Conservation (phyloP, 805 yeast species). For the Lipomyces kockii region DNA sequence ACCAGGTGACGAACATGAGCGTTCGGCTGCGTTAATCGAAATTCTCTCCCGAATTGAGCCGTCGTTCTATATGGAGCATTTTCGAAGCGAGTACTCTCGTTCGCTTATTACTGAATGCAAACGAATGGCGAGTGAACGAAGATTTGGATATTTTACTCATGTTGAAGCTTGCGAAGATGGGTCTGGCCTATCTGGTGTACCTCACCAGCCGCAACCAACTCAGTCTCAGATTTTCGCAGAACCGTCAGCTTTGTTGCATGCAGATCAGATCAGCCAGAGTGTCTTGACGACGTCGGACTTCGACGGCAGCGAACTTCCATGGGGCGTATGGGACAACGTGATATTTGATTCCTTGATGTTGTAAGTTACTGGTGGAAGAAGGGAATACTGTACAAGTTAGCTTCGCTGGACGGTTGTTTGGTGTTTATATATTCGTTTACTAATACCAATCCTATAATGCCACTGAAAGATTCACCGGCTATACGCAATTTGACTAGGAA, state of each 20-base stretch:
- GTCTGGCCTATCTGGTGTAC: background rate
- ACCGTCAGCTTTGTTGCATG: background rate
- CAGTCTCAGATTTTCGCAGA: background rate
- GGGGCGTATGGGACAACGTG: slow-evolving; percentile 1
- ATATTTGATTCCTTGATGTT: background rate
- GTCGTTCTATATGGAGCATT: slow-evolving; percentile 6
- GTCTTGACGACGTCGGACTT: background rate
- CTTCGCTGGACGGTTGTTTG: background rate
- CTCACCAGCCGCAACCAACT: background rate
- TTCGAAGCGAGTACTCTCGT: slow-evolving; percentile 1
- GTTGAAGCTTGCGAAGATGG: background rate
- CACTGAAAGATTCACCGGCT: no score
- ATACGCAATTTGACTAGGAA: no score
- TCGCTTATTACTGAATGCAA: background rate
- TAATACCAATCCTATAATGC: no score
- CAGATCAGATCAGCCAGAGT: background rate
- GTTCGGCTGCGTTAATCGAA: background rate
- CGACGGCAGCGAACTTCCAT: background rate
- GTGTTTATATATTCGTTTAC: no score
- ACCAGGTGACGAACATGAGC: slow-evolving; percentile 5
- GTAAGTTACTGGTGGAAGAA: background rate
- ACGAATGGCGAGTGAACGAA: background rate
- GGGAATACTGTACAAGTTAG: background rate
- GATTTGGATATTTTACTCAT: background rate
- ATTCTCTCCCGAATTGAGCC: slow-evolving; percentile 8